A percentile compares a stretch with the other conserved stretches of the same genome.
Conservation (phyloP, 2,329 filamentous ascomycete species). For the Sclerotinia spermophila region DNA sequence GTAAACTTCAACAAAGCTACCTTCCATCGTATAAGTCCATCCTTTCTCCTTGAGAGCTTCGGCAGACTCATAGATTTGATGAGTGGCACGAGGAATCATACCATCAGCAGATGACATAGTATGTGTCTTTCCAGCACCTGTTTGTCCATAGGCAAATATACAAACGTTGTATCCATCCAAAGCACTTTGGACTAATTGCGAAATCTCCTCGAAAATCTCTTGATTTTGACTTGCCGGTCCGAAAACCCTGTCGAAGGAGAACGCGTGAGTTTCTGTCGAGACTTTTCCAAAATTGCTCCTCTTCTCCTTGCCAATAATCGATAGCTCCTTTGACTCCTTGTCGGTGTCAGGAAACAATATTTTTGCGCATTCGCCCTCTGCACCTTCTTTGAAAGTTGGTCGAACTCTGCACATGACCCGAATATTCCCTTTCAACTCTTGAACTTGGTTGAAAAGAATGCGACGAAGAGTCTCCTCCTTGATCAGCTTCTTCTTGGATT, state of each 20-base stretch:
- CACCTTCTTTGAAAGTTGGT: constrained; percentile 58
- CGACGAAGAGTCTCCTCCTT: constrained; percentile 87
- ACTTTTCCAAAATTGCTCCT: constrained; percentile 74
- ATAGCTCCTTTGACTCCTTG: constrained; percentile 83
- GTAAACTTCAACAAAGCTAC: constrained; percentile 95
- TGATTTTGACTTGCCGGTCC: constrained; percentile 71
- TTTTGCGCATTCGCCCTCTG: constrained; percentile 62
- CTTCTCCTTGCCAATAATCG: constrained; percentile 78
- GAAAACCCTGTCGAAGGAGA: constrained; percentile 93
- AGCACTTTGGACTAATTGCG: constrained; percentile 92
- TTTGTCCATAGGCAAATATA: constrained; percentile 98
- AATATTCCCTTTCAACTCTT: constrained; percentile 97
- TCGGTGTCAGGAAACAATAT: constrained; percentile 76
- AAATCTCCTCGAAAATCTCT: constrained; percentile 93
- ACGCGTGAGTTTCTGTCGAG: constrained; percentile 74
- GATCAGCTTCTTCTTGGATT: constrained; percentile 75
- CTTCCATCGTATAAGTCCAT: constrained; percentile 92
- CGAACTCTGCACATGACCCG: constrained; percentile 96
- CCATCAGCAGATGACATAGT: constrained; percentile 91
- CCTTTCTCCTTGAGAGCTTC: constrained; percentile 81
- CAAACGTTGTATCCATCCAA: constrained; percentile 98
- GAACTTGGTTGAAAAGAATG: constrained; percentile 94
- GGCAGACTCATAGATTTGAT: constrained; percentile 90
- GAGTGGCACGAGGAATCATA: constrained; percentile 91
- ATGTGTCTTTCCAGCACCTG: constrained; percentile 92